Conservation (phyloP, 352 stramenopile species). For the Phytophthora nicotianae region DNA sequence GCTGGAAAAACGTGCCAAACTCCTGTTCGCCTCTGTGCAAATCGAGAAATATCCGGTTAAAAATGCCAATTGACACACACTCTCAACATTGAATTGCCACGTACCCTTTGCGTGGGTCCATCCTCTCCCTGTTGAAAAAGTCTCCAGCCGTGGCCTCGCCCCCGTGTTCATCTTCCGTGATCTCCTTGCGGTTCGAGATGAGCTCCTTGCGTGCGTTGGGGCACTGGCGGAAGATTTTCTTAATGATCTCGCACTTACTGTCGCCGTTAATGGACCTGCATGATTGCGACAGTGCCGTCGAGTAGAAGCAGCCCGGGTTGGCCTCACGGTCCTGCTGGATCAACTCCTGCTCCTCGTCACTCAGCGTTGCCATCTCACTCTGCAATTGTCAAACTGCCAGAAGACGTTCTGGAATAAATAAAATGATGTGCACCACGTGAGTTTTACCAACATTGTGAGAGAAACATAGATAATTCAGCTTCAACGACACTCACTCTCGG, state of each 20-base stretch:
- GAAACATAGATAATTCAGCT: constrained; percentile 14
- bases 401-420: constrained; percentile 23
- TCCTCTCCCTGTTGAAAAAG: constrained; percentile 75
- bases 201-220: constrained; percentile 72
- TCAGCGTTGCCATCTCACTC: constrained; percentile 60
- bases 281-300: constrained; percentile 76
- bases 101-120: constrained; percentile 60
- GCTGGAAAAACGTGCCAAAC: constrained; percentile 56
- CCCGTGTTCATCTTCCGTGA: constrained; percentile 74
- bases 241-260: constrained; percentile 85
- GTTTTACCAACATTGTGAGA: constrained; percentile 22
- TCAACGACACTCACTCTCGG: constrained; percentile 18
- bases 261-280: constrained; percentile 83
- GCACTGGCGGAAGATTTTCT: constrained; percentile 88
- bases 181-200: constrained; percentile 79
- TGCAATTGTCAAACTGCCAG: constrained; percentile 1
- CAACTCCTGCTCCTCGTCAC: constrained; percentile 71
- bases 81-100: not conserved
- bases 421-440: constrained; percentile 25
- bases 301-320: constrained; percentile 84
- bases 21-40: constrained; percentile 38
- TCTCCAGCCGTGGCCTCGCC: constrained; percentile 53
- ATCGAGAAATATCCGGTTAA: constrained; percentile 2
- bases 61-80: not conserved
- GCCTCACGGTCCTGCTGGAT: constrained; percentile 76